Percentiles rank a stretch among this genome's conserved stretches.
phyloP scores from a whole-genome alignment of 441 rosid genomes.

The Brassica balearica region DNA sequence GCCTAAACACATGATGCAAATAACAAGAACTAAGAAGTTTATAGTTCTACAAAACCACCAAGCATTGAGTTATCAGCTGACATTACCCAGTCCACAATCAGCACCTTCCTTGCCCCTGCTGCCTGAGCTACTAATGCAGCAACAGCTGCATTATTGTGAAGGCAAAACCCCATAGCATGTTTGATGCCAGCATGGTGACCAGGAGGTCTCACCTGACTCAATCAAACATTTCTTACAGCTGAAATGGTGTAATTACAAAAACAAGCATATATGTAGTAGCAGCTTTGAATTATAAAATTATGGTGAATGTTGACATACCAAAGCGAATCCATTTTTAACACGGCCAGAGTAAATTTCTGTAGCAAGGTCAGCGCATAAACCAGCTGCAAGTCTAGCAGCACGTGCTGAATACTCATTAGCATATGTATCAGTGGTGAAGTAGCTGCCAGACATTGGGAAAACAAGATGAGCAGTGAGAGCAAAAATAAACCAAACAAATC shows the following conservation, averaged over 20 bases:
- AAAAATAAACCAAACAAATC: constrained; percentile 1
- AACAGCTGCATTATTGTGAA: constrained; percentile 98
- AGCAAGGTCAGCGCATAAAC: constrained; percentile 96
- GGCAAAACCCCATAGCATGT: constrained; percentile 98
- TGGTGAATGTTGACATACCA: constrained; percentile 63
- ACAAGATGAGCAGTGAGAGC: constrained; percentile 16
- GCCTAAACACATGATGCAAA: constrained; percentile 3
- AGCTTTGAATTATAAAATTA: not conserved
- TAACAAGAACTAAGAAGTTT: constrained; percentile 8
- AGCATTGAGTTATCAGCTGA: constrained; percentile 36
- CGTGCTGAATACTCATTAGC: constrained; percentile 96
- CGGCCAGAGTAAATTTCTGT: constrained; percentile 78
- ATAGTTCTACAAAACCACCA: constrained; percentile 29
- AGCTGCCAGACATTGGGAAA: constrained; percentile 59
- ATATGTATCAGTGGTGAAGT: constrained; percentile 96
- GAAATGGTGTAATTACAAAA: constrained; percentile 4
- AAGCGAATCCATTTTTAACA: constrained; percentile 91
- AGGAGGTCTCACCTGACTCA: constrained; percentile 90
- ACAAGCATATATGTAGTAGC: not conserved
- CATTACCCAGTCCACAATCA: constrained; percentile 96
- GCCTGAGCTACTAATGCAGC: constrained; percentile 92
- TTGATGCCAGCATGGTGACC: constrained; percentile 98
- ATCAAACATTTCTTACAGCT: constrained; percentile 13
- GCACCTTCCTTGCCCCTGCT: constrained; percentile 94
- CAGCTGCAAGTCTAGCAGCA: constrained; percentile 99